phyloP scores from a whole-genome alignment of 2,329 filamentous ascomycete species.

The Colletotrichum tropicale region DNA sequence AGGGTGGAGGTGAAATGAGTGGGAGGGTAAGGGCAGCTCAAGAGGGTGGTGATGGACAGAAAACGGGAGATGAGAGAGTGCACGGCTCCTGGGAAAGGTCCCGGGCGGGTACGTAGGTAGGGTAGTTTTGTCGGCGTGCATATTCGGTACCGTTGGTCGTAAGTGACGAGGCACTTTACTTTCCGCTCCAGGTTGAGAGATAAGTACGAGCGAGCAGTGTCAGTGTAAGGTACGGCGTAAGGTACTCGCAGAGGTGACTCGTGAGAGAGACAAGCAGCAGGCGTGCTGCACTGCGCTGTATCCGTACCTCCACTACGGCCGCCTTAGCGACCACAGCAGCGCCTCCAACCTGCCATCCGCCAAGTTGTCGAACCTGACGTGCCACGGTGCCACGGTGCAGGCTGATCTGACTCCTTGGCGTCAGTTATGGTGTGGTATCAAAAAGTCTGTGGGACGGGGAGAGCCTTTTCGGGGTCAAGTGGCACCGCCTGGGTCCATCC shows the following conservation, averaged over 20 bases:
- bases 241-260: background rate
- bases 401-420: slow-evolving; percentile 20
- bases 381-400: slow-evolving; percentile 9
- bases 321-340: background rate
- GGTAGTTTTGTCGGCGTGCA: background rate
- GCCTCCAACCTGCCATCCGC: slow-evolving; percentile 10
- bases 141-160: background rate
- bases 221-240: background rate
- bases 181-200: background rate
- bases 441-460: slow-evolving; percentile 14
- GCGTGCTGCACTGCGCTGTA: background rate
- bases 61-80: background rate
- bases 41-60: background rate
- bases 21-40: background rate
- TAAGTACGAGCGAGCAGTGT: background rate
- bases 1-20: background rate
- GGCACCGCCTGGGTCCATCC: slow-evolving; percentile 15
- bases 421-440: slow-evolving; percentile 8
- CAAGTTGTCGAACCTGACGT: slow-evolving; percentile 11
- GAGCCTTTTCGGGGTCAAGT: slow-evolving; percentile 18
- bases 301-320: background rate
- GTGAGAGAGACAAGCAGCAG: background rate
- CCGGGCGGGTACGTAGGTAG: background rate
- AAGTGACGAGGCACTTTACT: background rate
- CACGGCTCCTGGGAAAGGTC: background rate